Conservation (phyloP, 139 green algal species). For the Volvox africanus region DNA sequence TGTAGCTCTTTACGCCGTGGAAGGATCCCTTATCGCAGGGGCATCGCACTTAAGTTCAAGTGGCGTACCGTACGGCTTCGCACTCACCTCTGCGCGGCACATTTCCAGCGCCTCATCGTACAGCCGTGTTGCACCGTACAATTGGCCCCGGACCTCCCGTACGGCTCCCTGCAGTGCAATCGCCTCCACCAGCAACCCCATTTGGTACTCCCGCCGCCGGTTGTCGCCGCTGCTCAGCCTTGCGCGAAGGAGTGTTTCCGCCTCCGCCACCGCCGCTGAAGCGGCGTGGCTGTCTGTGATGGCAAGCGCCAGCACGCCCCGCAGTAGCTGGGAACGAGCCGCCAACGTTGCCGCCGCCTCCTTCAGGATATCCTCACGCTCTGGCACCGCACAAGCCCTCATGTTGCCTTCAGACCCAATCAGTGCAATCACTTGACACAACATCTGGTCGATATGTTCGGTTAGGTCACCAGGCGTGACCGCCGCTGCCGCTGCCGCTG, state of each 20-base stretch:
- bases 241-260: background rate
- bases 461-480: too few relatives aligned
- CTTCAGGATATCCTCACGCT: background rate
- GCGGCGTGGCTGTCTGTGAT: background rate
- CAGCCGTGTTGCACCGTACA: background rate
- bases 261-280: background rate
- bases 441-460: background rate
- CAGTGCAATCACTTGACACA: background rate
- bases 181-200: conserved; percentile 8
- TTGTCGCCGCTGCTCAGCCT: background rate
- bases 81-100: background rate
- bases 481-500: background rate
- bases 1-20: too few relatives aligned
- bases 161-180: conserved; percentile 25
- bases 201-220: background rate
- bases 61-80: background rate
- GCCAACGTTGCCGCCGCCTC: background rate
- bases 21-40: too few relatives aligned
- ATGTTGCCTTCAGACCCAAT: too few relatives aligned
- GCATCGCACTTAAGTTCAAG: too few relatives aligned
- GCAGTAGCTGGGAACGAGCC: background rate
- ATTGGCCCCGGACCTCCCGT: background rate
- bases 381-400: too few relatives aligned
- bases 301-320: background rate
- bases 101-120: conserved; percentile 17